Evolutionary conservation across 1,284 basidiomycete species (phyloP).

Genomic region (Ceratobasidium sp.): DNA sequence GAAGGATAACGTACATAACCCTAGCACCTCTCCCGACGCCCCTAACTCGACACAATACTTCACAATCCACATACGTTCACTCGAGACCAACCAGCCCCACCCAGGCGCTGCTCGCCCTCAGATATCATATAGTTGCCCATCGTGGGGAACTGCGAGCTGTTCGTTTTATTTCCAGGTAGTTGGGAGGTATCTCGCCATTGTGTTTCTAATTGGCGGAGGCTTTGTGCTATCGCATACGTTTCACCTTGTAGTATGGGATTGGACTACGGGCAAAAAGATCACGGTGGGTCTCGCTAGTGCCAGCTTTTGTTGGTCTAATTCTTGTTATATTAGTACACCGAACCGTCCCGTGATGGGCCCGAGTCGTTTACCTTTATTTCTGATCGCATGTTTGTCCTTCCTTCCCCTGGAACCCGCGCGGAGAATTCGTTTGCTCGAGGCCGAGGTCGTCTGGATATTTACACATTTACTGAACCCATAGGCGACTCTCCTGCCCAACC

Average conservation of each 20-base stretch:
- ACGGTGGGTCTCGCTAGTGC: slow-evolving; percentile 14
- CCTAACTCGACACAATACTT: background rate
- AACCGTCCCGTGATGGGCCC: background rate
- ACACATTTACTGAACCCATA: background rate
- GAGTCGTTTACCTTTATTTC: slow-evolving; percentile 20
- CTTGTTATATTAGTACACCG: background rate
- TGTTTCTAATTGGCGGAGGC: background rate
- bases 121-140: background rate
- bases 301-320: background rate
- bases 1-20: background rate
- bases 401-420: background rate
- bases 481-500: background rate
- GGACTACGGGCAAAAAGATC: slow-evolving; percentile 22
- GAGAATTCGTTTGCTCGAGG: too few species aligned
- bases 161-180: slow-evolving; percentile 7
- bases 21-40: background rate
- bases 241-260: slow-evolving; percentile 24
- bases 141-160: background rate
- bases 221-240: background rate
- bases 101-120: background rate
- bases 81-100: background rate
- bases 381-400: slow-evolving; percentile 1
- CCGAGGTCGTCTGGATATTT: slow-evolving; percentile 2
- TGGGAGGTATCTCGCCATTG: background rate
- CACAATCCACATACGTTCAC: background rate